These are phyloP conservation scores for Stentor roeselii DNA, from an alignment of 73 alveolate genomes.

Conservation along the genomic window DNA sequence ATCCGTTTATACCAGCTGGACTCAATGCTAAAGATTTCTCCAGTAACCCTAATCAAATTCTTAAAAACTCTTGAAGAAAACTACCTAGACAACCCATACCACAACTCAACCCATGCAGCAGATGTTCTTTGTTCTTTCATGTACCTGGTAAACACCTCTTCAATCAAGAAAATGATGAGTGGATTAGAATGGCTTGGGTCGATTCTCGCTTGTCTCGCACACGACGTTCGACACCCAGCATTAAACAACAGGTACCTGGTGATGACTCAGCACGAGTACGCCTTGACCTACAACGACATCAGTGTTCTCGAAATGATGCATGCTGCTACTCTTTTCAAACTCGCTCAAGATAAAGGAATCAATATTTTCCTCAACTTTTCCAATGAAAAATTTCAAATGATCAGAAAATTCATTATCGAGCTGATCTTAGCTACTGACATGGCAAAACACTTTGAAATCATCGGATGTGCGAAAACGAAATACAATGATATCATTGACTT, in stretches of 20 bases:
- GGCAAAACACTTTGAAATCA: slow-evolving; percentile 43
- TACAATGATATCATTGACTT: not conserved
- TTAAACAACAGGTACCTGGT: slow-evolving; percentile 20
- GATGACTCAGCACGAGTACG: slow-evolving; percentile 13
- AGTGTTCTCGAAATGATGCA: slow-evolving; percentile 39
- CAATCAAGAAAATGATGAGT: not conserved
- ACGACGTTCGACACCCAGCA: slow-evolving; percentile 38
- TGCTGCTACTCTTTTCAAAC: slow-evolving; percentile 24
- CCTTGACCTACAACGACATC: slow-evolving; percentile 44
- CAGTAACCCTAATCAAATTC: not conserved
- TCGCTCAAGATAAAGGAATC: slow-evolving; percentile 9
- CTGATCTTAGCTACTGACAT: slow-evolving; percentile 42
- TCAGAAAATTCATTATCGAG: slow-evolving; percentile 44
- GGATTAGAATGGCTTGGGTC: not conserved
- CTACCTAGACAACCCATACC: slow-evolving; percentile 22
- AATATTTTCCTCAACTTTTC: not conserved
- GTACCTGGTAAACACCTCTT: slow-evolving; percentile 1
- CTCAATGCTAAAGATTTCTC: not conserved
- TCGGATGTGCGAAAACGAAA: slow-evolving; percentile 31
- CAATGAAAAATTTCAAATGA: slow-evolving; percentile 12
- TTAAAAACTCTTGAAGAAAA: not conserved
- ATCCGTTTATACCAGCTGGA: not conserved
- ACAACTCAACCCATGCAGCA: slow-evolving; percentile 36
- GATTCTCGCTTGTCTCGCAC: slow-evolving; percentile 23
- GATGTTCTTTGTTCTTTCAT: slow-evolving; percentile 27